phyloP scores from a whole-genome alignment of 2,329 filamentous ascomycete species.

The Sporothrix variecibatus region DNA sequence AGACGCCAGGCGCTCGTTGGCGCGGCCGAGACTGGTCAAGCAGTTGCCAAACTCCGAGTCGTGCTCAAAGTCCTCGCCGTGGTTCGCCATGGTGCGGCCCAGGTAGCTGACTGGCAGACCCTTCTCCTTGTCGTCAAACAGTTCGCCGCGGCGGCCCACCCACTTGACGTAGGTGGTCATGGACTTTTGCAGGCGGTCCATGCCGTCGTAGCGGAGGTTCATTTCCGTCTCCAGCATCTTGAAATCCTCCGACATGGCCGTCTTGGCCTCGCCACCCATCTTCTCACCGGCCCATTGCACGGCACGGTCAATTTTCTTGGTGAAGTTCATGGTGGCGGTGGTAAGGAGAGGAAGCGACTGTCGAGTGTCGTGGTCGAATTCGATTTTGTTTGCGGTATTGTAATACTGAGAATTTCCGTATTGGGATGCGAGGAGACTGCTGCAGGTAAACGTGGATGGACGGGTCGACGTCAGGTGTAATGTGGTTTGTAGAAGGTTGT shows the following conservation, averaged over 20 bases:
- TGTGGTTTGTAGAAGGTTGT: neutral
- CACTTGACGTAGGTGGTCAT: slow-evolving; percentile 88
- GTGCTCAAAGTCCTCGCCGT: slow-evolving; percentile 89
- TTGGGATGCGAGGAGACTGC: too few relatives aligned
- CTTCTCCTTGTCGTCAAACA: slow-evolving; percentile 82
- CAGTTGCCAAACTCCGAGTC: slow-evolving; percentile 91
- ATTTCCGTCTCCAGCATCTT: slow-evolving; percentile 88
- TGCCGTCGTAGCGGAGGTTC: slow-evolving; percentile 83
- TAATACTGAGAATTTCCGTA: neutral
- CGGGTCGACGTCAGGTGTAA: neutral
- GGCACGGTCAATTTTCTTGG: slow-evolving; percentile 90
- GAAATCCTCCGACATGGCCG: slow-evolving; percentile 85
- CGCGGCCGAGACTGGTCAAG: slow-evolving; percentile 75
- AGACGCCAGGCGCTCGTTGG: slow-evolving; percentile 83
- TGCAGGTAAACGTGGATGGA: neutral
- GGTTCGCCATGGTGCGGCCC: slow-evolving; percentile 80
- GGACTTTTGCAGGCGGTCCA: slow-evolving; percentile 85
- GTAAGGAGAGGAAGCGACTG: neutral
- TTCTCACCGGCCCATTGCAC: slow-evolving; percentile 98
- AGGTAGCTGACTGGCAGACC: slow-evolving; percentile 75
- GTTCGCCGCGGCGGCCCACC: slow-evolving; percentile 78
- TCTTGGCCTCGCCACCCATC: slow-evolving; percentile 90
- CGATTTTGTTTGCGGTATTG: neutral
- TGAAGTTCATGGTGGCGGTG: slow-evolving; percentile 52
- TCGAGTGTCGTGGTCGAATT: neutral